These are phyloP conservation scores for Aspergillus ostianus DNA, from an alignment of 495 filamentous ascomycete genomes.

Conservation along the genomic window DNA sequence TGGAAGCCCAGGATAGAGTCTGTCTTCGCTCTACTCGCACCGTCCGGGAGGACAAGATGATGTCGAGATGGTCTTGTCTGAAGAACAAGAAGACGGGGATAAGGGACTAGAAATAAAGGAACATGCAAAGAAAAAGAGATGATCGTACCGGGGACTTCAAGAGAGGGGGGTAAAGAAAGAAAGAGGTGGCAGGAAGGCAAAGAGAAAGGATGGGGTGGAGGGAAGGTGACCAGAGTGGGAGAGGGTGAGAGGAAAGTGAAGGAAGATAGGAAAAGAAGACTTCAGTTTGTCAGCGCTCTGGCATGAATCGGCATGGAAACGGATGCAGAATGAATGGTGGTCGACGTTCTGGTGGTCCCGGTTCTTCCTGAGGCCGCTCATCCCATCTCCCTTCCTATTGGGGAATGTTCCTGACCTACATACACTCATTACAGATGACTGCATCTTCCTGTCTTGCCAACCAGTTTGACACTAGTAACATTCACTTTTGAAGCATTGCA, in stretches of 20 bases:
- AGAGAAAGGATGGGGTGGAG: constrained; percentile 1
- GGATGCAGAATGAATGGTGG: background rate
- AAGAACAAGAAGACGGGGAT: background rate
- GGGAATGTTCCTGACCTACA: background rate
- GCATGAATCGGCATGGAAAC: background rate
- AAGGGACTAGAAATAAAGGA: background rate
- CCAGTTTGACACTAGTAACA: background rate
- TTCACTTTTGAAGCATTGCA: background rate
- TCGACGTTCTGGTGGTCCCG: background rate
- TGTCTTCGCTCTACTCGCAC: background rate
- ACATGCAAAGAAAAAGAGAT: background rate
- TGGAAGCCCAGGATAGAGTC: background rate
- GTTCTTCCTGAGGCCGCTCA: background rate
- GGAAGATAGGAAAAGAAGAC: background rate
- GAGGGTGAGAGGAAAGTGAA: constrained; percentile 5
- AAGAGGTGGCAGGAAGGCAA: constrained; percentile 1
- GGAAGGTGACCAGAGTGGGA: constrained; percentile 5
- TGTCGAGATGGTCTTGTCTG: background rate
- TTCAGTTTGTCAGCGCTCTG: background rate
- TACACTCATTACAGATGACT: no score
- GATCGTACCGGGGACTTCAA: background rate
- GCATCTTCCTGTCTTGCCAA: no score
- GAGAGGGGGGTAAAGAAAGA: background rate
- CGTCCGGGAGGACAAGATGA: background rate
- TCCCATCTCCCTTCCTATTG: background rate